Evolutionary conservation across 495 filamentous ascomycete genomes (phyloP), one percentile per base, ranked within the genome.

Genomic region (Aspergillus baeticus): DNA sequence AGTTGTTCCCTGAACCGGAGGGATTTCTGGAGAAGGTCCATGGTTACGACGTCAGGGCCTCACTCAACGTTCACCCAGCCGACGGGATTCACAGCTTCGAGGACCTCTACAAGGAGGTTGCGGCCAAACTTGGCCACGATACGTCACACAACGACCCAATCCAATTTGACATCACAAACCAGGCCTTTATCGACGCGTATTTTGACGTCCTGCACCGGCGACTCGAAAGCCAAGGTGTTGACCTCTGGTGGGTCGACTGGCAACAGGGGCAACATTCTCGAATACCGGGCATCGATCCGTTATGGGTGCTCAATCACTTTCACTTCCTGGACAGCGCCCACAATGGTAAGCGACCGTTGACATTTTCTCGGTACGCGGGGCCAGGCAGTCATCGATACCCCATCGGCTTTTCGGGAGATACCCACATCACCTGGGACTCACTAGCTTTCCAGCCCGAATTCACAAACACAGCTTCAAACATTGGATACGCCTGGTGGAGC

Each of bases 231-330:
- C 57, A 78, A 18, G 82, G 77, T 2, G 59, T 76, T 20, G 81
- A 85, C 58, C 78, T 86, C 33, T 84, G 79, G 81, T 86, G 83
- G 83, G 69, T 84, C 29, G 82, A 86, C 66, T 86, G 83, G 83
- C 83, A 86, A 64, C 83, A 86, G 65, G 83, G 83, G 2, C 62
- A 58, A 14, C 51, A 70, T 46, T 81, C 81, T 1, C 66, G 65
- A 11, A 74, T 82, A 23, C 77, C 76, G 0, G 82, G 83, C 10
- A 71, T 85, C 34, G 82, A 86, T 62, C 83, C 83, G 0, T 65
- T 86, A 1, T 85, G 82, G 81, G 61, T 84, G n/a, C 72, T 86
- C 43, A 86, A 85, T 61, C 83, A 86, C 56, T 84, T 74, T 58
- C 78, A 82, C 44, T 86, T 77, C 61, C 73, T 84, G 2, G 78